A percentile compares a stretch with the other conserved stretches of the same genome.
These are phyloP conservation scores for Sporothrix luriei DNA, from an alignment of 2,329 filamentous ascomycete genomes.

Conservation along the genomic window DNA sequence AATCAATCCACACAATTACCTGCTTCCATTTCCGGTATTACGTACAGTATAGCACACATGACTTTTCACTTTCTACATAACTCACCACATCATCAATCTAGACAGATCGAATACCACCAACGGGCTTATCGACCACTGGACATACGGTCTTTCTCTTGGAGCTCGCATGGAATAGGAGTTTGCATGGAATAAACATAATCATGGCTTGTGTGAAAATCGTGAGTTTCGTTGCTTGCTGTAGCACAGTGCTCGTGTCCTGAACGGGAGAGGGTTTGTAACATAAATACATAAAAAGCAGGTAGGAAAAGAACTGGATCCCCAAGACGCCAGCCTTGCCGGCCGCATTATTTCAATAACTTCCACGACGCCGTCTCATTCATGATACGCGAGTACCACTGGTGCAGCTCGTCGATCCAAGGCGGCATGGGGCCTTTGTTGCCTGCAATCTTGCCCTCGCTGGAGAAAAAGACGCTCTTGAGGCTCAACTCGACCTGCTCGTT, in stretches of 20 bases:
- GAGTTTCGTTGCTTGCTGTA: slow-evolving; percentile 1
- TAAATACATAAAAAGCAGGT: neutral
- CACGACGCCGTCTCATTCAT: slow-evolving; percentile 47
- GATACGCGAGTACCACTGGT: slow-evolving; percentile 48
- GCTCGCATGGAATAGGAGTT: too few species aligned
- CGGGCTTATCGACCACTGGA: too few species aligned
- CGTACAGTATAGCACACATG: too few species aligned
- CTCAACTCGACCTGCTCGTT: slow-evolving; percentile 63
- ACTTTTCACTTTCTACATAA: too few species aligned
- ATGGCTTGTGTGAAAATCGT: slow-evolving; percentile 15
- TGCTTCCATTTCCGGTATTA: too few species aligned
- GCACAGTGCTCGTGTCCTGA: neutral
- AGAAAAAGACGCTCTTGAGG: slow-evolving; percentile 66
- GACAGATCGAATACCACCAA: too few species aligned
- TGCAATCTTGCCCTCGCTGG: slow-evolving; percentile 45
- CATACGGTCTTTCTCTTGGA: neutral
- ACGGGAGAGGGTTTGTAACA: neutral
- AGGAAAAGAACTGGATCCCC: neutral
- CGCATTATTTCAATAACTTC: slow-evolving; percentile 40
- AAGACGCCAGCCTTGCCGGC: neutral
- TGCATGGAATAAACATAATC: neutral
- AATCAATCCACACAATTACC: too few species aligned
- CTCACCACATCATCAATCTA: too few species aligned
- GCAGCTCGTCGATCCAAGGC: slow-evolving; percentile 43
- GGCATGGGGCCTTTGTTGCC: slow-evolving; percentile 45